Evolutionary conservation across 2,329 filamentous ascomycete genomes (phyloP).

Genomic region (Aspergillus pseudonomiae): DNA sequence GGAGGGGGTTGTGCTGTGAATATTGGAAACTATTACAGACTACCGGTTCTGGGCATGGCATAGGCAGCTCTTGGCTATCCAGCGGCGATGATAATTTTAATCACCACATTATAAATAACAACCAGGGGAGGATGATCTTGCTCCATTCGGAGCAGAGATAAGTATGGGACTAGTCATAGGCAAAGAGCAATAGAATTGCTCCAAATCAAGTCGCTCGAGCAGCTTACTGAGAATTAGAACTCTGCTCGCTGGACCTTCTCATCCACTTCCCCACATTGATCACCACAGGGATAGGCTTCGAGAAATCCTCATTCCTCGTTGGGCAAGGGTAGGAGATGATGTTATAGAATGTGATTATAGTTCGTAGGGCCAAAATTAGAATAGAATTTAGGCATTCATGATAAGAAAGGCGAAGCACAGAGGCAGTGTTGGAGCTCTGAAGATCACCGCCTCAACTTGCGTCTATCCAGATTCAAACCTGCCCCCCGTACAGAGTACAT

Average conservation of each 20-base stretch:
- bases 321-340: neutral
- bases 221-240: neutral
- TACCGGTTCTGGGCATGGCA: conserved; percentile 15
- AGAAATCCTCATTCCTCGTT: neutral
- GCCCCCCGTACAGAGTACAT: neutral
- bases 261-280: conserved; percentile 17
- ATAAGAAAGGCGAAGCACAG: conserved; percentile 16
- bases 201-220: neutral
- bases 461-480: neutral
- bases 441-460: conserved; percentile 4
- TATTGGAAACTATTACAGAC: conserved; percentile 11
- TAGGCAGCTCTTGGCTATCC: conserved; percentile 22
- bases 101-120: conserved; percentile 6
- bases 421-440: conserved; percentile 10
- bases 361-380: conserved; percentile 1
- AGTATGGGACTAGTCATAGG: neutral
- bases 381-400: conserved; percentile 18
- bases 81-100: conserved; percentile 6
- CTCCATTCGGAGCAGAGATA: neutral
- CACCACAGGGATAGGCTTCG: conserved; percentile 13
- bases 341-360: neutral
- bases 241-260: neutral
- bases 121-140: neutral
- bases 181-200: neutral
- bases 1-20: neutral